Base-by-base conservation (phyloP, 345 rosid species). In the Eucalyptus viminalis region DNA sequence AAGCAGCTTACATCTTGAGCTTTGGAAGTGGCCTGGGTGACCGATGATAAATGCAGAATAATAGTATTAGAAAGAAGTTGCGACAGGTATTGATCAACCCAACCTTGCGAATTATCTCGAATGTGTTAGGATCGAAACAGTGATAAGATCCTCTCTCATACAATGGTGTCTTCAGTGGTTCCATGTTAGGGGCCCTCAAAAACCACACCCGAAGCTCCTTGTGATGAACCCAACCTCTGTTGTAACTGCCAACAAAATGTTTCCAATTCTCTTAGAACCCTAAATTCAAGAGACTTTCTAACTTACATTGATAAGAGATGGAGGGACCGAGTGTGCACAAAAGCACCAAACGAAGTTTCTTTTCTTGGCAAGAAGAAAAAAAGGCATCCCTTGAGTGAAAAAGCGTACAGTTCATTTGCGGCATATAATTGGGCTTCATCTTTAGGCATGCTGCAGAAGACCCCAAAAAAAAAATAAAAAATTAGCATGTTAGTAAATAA, bases 391-490 rank as follows among this genome's bases (percentile, higher is more conserved):
- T 24, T 25, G 89, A 85, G 49, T 49, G 49, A 45, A 91, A 87
- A 88, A 91, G 88, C 99, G 87, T 95, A 96, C 99, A 98, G 99
- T 96, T 97, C 99, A 88, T 96, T 94, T 62, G 99, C 98, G 58
- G 99, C 99, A 87, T 92, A 91, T 86, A 98, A 90, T 88, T 98
- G 99, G 76, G 97, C 99, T 92, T 97, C 99, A 40, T 98, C 99
- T 94, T 94, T 97, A 24, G 99, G 99, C 99, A 98, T 96, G 96
- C 99, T 98, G 96, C 88, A 92, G 89, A 87, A 86, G 76, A 87
- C 47, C 34, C 40, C 37, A 0, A 47, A 47, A 89, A 51, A 51
- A 51, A 7, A 88, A n/a, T n/a, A 87, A 51, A 65, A 40, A 47
- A 88, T 25, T 7, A 65, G 16, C 17, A 21, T 14, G 56, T 88